Base-by-base conservation (phyloP, 106 monocot species). In the Dendrobium officinale region DNA sequence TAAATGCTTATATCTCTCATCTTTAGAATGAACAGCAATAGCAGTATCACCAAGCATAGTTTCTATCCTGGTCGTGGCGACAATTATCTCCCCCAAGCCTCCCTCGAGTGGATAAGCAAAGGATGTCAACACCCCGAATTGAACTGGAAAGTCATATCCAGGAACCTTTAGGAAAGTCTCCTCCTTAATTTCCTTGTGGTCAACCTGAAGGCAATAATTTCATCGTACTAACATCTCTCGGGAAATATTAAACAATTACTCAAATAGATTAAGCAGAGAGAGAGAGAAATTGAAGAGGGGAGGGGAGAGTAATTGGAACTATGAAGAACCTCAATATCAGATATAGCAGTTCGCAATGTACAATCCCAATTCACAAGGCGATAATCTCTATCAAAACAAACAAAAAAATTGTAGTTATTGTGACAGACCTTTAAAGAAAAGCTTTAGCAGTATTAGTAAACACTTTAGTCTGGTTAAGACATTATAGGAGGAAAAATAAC, bases 21-120 rank as follows among this genome's bases (percentile, higher is more conserved):
- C 99, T 77, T 92, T 81, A 47, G 99, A 88, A 86, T 99, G 95
- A 40, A 99, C 80, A 78, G 99, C 95, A 78, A 99, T 91, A 55
- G 99, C 99, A 81, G 93, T 93, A 90, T 99, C 99, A 87, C 95
- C 95, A 43, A 99, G 88, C 99, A 99, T 99, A 66, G 99, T 99
- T 79, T 99, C 99, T 75, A 99, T 88, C 84, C 99, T 84, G 16
- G 99, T 99, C 43, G 99, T 99, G 9, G 99, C 99, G 79, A 99
- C 99, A 67, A 95, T 82, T 81, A 99, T 87, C 81, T 95, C 93
- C 11, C 95, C 99, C 64, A 93, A 83, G 2, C 82, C 88, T 86
- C 74, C 88, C 76, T 93, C 99, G 44, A 99, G 82, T 54, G 91
- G 95, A 90, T 99, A 99, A 54, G 93, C 91, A 88, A 99, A 99